Evolutionary conservation across 192 early-diverging fungal genomes (phyloP), one percentile per base, ranked within the genome.

Genomic region (Phycomyces nitens): DNA sequence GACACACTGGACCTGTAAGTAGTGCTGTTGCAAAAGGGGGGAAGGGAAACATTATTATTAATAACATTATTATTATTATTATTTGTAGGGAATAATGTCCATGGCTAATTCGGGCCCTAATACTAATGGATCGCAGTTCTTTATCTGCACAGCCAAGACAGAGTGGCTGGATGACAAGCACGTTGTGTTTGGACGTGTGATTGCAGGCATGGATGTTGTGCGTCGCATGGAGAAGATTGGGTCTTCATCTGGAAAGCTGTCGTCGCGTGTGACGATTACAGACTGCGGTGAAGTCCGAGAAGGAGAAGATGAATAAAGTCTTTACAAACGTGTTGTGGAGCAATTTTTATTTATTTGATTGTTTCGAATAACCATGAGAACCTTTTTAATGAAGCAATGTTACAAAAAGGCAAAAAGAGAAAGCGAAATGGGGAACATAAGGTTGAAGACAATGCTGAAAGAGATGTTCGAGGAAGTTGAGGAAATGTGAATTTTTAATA

Each of bases 121-220:
- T 51, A 94, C 95, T 20, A 97, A 97, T 63, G 93, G 87, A 22
- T 88, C 84, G 24, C 94, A 98, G 75, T 98, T 98, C 72, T 98
- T 96, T 73, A 95, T 98, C 53, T 91, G 88, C 49, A 86, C 86
- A 16, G 87, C 79, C 26, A 84, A 89, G 69, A 93, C 91, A 15
- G 49, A 71, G 16, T 94, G 90, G 90, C 81, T 94, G 52, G 92
- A 94, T 77, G 79, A 80, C 60, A 92, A 91, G 71, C 92, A 94
- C 72, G 89, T 91, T 34, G 92, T 95, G 21, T 85, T 90, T 78
- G 87, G 86, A 22, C 34, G 43, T 27, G 88, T 89, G n/a, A 56
- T 69, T 12, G 81, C 90, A 62, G 88, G 87, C 5, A 67, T 73
- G 75, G 76, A 78, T 40, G 74, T 78, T 9, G 76, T 78, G n/a